phyloP scores from a whole-genome alignment of 164 flowering plant genomes.

The Nelumbo lutea region DNA sequence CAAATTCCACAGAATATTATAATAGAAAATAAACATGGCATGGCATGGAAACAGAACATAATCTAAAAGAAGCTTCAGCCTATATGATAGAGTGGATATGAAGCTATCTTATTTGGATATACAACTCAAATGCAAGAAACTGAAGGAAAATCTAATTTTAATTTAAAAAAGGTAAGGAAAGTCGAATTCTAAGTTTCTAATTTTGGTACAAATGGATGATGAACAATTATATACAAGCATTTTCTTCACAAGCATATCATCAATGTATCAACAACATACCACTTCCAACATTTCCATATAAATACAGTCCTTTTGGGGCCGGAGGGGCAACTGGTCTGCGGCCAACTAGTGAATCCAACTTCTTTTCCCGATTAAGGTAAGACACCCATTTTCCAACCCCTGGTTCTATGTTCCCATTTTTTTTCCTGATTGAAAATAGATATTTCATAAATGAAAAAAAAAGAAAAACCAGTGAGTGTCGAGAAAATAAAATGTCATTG shows the following conservation, averaged over 20 bases:
- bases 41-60: too few species aligned
- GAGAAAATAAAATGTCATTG: not conserved
- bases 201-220: not conserved
- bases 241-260: not conserved
- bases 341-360: conserved; percentile 73
- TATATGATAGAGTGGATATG: too few species aligned
- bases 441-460: not conserved
- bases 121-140: too few species aligned
- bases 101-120: too few species aligned
- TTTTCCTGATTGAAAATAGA: conserved; percentile 37
- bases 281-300: conserved; percentile 96
- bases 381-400: conserved; percentile 99
- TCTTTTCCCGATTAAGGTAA: conserved; percentile 84
- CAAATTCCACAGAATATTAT: too few species aligned
- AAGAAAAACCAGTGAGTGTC: not conserved
- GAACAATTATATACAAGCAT: not conserved
- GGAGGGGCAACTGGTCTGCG: conserved; percentile 75
- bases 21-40: too few species aligned
- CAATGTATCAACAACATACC: conserved; percentile 38
- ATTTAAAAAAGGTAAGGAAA: not conserved
- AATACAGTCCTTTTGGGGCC: conserved; percentile 86
- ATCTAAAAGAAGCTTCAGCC: too few species aligned
- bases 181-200: not conserved
- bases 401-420: conserved; percentile 48
- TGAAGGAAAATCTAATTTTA: too few species aligned